Conservation (phyloP, 371 early-diverging fungal genomes). For the Haplosporangium sp. region DNA sequence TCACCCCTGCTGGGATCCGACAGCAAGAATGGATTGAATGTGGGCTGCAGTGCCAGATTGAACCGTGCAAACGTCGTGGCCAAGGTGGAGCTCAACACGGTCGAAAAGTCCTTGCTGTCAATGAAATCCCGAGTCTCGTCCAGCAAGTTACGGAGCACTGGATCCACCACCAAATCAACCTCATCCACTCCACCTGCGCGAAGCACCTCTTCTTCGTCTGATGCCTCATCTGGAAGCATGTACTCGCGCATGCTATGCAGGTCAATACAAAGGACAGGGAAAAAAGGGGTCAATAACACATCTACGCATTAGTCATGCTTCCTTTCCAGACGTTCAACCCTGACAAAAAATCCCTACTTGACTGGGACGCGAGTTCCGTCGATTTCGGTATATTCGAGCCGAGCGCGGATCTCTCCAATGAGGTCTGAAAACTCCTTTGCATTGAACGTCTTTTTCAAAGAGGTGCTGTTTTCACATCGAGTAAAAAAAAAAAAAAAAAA, state of each 20-base stretch:
- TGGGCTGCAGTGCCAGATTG: constrained; percentile 32
- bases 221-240: constrained; percentile 77
- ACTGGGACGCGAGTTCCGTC: constrained; percentile 39
- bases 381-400: constrained; percentile 55
- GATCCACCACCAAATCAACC: constrained; percentile 55
- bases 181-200: constrained; percentile 60
- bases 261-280: constrained; percentile 1
- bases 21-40: constrained; percentile 46
- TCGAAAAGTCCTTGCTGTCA: constrained; percentile 61
- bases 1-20: neutral
- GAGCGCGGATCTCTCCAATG: constrained; percentile 55
- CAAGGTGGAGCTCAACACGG: constrained; percentile 30
- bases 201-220: constrained; percentile 71
- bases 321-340: too few relatives aligned
- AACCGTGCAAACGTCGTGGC: constrained; percentile 30
- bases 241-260: constrained; percentile 60
- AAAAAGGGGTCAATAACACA: constrained; percentile 6
- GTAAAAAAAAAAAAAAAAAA: constrained; percentile 4
- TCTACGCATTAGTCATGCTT: neutral
- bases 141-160: constrained; percentile 67
- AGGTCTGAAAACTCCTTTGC: constrained; percentile 56
- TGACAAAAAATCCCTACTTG: constrained; percentile 18
- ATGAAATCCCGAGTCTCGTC: constrained; percentile 88
- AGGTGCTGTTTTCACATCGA: constrained; percentile 11
- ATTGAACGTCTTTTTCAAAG: constrained; percentile 38